Percentiles rank a stretch among this genome's conserved stretches.
Evolutionary conservation across 2,329 filamentous ascomycete species (phyloP).

Genomic region (Botrytis sinoallii): DNA sequence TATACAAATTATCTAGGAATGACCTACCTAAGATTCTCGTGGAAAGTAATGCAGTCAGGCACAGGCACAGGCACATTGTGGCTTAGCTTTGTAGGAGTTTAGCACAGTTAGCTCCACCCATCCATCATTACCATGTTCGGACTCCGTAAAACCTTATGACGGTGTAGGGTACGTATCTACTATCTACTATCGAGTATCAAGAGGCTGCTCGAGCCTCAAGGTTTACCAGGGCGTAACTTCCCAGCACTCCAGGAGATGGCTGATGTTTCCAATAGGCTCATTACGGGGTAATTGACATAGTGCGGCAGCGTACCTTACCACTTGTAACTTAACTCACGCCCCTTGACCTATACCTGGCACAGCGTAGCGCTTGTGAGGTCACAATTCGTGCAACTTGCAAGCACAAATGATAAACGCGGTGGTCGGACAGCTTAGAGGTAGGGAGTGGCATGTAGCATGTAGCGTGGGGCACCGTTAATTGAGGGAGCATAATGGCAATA

Average conservation of each 20-base stretch:
- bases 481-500: slow-evolving; percentile 11
- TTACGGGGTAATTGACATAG: slow-evolving; percentile 4
- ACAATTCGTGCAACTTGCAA: slow-evolving; percentile 8
- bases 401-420: slow-evolving; percentile 11
- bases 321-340: background rate
- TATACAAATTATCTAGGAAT: slow-evolving; percentile 4
- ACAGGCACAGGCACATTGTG: slow-evolving; percentile 15
- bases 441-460: slow-evolving; percentile 2
- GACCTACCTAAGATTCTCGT: background rate
- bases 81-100: slow-evolving; percentile 15
- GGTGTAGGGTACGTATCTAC: slow-evolving; percentile 12
- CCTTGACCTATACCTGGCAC: background rate
- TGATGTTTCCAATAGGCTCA: slow-evolving; percentile 7
- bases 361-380: slow-evolving; percentile 11
- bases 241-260: slow-evolving; percentile 3
- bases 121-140: background rate
- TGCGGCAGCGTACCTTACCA: slow-evolving; percentile 9
- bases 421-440: background rate
- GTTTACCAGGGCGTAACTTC: background rate
- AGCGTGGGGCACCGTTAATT: slow-evolving; percentile 14
- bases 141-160: slow-evolving; percentile 2
- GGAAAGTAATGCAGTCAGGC: slow-evolving; percentile 6
- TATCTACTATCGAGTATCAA: slow-evolving; percentile 6
- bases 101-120: background rate
- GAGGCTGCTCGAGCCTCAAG: slow-evolving; percentile 10